Conservation (phyloP, 2,329 filamentous ascomycete genomes). For the Colletotrichum horii region DNA sequence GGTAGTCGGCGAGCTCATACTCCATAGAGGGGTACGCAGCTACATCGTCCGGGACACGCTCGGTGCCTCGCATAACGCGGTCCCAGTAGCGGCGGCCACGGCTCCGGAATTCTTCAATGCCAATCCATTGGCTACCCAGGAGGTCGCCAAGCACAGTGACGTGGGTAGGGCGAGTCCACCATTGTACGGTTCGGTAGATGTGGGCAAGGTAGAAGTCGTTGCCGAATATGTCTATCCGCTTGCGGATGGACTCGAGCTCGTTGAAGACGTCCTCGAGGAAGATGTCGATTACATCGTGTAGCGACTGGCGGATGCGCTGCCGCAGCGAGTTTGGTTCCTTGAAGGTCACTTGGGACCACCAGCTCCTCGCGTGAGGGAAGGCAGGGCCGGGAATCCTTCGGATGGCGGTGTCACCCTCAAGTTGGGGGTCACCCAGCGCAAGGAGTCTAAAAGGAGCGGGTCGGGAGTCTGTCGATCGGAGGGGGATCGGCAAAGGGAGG, state of each 20-base stretch:
- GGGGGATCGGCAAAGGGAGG: constrained; percentile 21
- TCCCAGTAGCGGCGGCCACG: constrained; percentile 81
- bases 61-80: constrained; percentile 73
- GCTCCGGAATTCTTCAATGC: constrained; percentile 79
- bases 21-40: constrained; percentile 53
- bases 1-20: constrained; percentile 54
- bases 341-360: constrained; percentile 53
- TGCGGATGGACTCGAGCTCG: constrained; percentile 71
- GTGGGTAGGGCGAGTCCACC: constrained; percentile 88
- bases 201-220: constrained; percentile 96
- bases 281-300: constrained; percentile 67
- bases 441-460: constrained; percentile 84
- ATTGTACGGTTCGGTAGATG: constrained; percentile 82
- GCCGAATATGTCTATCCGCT: constrained; percentile 85
- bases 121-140: constrained; percentile 94
- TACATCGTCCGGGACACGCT: constrained; percentile 65
- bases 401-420: constrained; percentile 90
- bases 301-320: constrained; percentile 55
- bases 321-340: constrained; percentile 52
- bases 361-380: constrained; percentile 58
- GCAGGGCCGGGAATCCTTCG: constrained; percentile 59
- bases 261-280: constrained; percentile 72
- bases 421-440: constrained; percentile 87
- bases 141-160: constrained; percentile 89
- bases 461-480: constrained; percentile 30